Percentiles rank a stretch among this genome's conserved stretches.
phyloP scores from a whole-genome alignment of 768 basidiomycete species.

The Boletus vinaceobasis region DNA sequence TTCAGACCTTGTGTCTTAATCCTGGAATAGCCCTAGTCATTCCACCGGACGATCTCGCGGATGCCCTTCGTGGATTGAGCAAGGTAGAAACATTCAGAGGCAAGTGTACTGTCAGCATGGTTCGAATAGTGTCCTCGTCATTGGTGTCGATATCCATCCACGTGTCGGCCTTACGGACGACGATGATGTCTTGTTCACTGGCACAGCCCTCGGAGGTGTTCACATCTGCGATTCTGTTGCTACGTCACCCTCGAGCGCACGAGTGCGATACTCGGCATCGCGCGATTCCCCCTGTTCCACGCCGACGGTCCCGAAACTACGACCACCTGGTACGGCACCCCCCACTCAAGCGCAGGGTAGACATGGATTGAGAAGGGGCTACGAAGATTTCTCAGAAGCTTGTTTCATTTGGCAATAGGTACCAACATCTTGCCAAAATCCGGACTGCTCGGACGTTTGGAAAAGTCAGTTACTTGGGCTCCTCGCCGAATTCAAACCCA shows the following conservation, averaged over 20 bases:
- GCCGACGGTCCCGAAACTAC: conserved; percentile 24
- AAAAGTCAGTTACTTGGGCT: too few species aligned
- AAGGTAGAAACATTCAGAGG: neutral
- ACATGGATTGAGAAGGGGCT: conserved; percentile 7
- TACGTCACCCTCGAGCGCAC: too few species aligned
- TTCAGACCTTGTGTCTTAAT: neutral
- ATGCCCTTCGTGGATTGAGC: neutral
- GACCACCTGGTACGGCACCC: conserved; percentile 30
- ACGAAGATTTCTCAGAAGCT: too few species aligned
- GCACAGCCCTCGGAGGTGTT: conserved; percentile 5
- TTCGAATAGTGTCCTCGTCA: neutral
- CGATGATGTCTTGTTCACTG: conserved; percentile 10
- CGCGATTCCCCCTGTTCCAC: conserved; percentile 21
- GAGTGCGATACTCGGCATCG: too few species aligned
- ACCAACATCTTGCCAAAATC: conserved; percentile 54
- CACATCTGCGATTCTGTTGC: neutral
- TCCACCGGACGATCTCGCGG: too few species aligned
- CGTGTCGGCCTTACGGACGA: neutral
- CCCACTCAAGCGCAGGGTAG: conserved; percentile 8
- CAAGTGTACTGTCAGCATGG: neutral
- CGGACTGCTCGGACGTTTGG: too few species aligned
- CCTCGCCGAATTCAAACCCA: too few species aligned
- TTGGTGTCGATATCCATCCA: too few species aligned
- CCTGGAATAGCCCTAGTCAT: neutral
- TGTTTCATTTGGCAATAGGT: too few species aligned